These are phyloP conservation scores for Cardamine occulta DNA, from an alignment of 345 rosid genomes.

Conservation along the genomic window DNA sequence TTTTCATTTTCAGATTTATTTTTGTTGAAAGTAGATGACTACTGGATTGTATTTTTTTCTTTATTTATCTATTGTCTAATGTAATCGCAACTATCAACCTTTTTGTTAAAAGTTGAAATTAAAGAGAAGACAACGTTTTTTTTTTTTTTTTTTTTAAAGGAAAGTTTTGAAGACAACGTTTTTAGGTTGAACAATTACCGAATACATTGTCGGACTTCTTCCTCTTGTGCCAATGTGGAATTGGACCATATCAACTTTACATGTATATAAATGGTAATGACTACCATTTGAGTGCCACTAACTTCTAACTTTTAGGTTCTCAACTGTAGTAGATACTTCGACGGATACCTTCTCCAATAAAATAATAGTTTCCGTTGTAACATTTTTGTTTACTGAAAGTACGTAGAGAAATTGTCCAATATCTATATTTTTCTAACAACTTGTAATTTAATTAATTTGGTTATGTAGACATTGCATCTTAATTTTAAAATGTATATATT, in stretches of 20 bases:
- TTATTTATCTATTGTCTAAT: slow-evolving; percentile 5
- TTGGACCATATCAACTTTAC: neutral
- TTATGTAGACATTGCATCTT: neutral
- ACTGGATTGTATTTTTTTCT: slow-evolving; percentile 6
- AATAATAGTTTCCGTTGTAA: neutral
- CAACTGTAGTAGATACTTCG: neutral
- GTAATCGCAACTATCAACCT: neutral
- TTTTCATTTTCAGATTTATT: neutral
- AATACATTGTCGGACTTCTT: neutral
- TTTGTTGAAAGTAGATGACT: neutral
- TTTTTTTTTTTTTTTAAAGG: no score
- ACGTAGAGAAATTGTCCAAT: no score
- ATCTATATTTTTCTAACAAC: neutral
- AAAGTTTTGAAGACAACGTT: neutral
- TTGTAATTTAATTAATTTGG: neutral
- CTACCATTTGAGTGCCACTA: neutral
- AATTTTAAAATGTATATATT: neutral
- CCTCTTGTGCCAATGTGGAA: slow-evolving; percentile 2
- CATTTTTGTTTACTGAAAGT: neutral
- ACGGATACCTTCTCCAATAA: neutral
- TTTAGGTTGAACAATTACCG: neutral
- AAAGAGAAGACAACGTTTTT: neutral
- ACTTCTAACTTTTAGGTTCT: neutral
- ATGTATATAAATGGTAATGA: neutral
- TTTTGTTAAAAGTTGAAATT: neutral